A percentile compares a stretch with the other conserved stretches of the same genome.
Evolutionary conservation across 176 grass and related monocot species (phyloP).

Genomic region (Rhynchospora tenuis): DNA sequence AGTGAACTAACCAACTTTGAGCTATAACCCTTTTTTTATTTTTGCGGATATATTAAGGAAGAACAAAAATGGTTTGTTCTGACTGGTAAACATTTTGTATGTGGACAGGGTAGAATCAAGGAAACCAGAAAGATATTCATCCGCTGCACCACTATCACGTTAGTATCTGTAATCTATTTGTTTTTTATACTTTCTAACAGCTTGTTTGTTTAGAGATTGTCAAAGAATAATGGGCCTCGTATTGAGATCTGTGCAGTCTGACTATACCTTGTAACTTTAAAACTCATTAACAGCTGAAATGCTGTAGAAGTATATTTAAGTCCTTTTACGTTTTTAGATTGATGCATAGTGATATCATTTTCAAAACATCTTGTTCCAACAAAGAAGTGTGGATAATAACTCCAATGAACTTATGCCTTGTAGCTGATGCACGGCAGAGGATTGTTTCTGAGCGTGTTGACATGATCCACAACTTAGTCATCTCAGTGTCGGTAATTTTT

Average conservation of each 20-base stretch:
- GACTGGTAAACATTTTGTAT: not conserved
- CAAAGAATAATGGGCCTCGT: not conserved
- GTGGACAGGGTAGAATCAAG: slow-evolving; percentile 82
- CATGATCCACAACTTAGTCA: slow-evolving; percentile 86
- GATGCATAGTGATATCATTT: not conserved
- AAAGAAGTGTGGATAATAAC: slow-evolving; percentile 8
- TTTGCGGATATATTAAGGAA: not conserved
- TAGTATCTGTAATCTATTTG: slow-evolving; percentile 33
- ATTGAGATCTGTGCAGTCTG: not conserved
- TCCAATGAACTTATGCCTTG: slow-evolving; percentile 32
- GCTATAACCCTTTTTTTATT: not conserved
- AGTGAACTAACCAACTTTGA: not conserved
- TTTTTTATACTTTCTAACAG: slow-evolving; percentile 9
- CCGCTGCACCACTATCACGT: slow-evolving; percentile 85
- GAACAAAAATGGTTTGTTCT: not conserved
- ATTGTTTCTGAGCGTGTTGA: slow-evolving; percentile 93
- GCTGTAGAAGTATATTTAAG: not conserved
- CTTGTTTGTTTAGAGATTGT: slow-evolving; percentile 2
- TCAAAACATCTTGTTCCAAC: not conserved
- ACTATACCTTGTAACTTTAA: not conserved
- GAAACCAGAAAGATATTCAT: slow-evolving; percentile 92
- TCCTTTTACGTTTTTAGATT: not conserved
- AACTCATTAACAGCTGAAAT: not conserved
- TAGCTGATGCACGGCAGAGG: slow-evolving; percentile 94
- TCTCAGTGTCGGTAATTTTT: slow-evolving; percentile 81